Base-by-base conservation (phyloP, 768 basidiomycete species). In the Inosperma sp. region DNA sequence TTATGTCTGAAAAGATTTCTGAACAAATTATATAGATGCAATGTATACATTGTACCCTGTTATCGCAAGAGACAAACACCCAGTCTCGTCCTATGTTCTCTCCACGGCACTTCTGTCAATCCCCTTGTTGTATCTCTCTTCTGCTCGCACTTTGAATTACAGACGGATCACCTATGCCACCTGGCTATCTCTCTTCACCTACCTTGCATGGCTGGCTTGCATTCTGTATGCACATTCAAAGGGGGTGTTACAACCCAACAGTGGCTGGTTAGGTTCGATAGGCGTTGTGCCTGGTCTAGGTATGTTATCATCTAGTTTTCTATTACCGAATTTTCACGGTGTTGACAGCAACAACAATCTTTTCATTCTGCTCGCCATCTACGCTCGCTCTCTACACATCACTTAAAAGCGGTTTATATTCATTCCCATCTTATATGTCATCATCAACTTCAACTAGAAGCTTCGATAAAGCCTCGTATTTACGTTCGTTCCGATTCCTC, bases 381-480 rank as follows among this genome's bases (percentile, higher is more conserved):
- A 85, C 87, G 4, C 70, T 87, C 14, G 78, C 83, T 16, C 64
- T 88, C 47, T 86, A 85, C 54, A 72, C 80, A 30, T 79, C 84
- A 3, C 64, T 86, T 46, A 76, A 75, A 51, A 75, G 75, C 22
- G 67, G 68, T 5, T 47, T 65, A 8, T 71, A 69, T 46, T 64
- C 72, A n/a, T n/a, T n/a, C 5, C 54, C 72, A 13, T 65, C 68
- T 2, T 69, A 72, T 23, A 61, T 62, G 7, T n/a, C n/a, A n/a
- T n/a, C n/a, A n/a, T n/a, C n/a, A n/a, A n/a, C n/a, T n/a, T n/a
- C n/a, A n/a, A n/a, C n/a, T n/a, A n/a, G n/a, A n/a, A n/a, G n/a
- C n/a, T n/a, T n/a, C n/a, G n/a, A n/a, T n/a, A 82, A 80, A 65
- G 70, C 71, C 42, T 68, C 76, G 10, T 72, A 69, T 26, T 68